Percentiles rank a stretch among this genome's conserved stretches.
These are phyloP conservation scores for Ophiostoma ulmi DNA, from an alignment of 2,329 filamentous ascomycete genomes.

Conservation along the genomic window DNA sequence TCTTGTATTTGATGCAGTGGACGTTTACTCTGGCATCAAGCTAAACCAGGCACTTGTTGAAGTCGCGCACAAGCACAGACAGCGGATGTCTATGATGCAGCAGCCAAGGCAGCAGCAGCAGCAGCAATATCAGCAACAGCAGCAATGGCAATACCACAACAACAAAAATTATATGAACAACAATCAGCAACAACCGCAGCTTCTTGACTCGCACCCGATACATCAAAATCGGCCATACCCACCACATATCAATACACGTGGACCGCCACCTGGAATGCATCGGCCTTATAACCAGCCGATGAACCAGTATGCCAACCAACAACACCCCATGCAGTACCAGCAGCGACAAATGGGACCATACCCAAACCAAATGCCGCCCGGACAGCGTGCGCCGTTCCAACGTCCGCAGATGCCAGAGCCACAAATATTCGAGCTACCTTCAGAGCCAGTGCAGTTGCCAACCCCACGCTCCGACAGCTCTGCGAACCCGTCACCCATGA, in stretches of 20 bases:
- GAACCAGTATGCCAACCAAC: constrained; percentile 1
- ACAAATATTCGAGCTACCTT: constrained; percentile 16
- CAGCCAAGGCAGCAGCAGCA: constrained; percentile 18
- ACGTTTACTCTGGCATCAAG: constrained; percentile 81
- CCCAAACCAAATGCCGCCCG: neutral
- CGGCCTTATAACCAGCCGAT: neutral
- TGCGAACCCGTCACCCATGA: neutral
- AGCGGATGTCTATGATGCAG: constrained; percentile 16
- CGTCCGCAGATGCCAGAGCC: constrained; percentile 1
- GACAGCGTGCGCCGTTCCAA: neutral
- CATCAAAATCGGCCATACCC: neutral
- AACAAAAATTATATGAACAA: neutral
- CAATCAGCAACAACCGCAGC: neutral
- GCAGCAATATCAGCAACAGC: constrained; percentile 19
- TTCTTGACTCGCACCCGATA: constrained; percentile 5
- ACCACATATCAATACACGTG: neutral
- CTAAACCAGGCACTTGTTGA: constrained; percentile 73
- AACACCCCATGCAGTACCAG: neutral
- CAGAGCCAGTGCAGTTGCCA: constrained; percentile 8
- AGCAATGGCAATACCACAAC: neutral
- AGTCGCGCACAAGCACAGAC: constrained; percentile 41
- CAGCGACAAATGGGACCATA: neutral
- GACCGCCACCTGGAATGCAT: neutral
- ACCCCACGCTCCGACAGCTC: neutral
- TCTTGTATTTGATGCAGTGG: constrained; percentile 65